Evolutionary conservation across 2,329 filamentous ascomycete species (phyloP), one percentile per base, ranked within the genome.

Genomic region (Trichoderma sp.): DNA sequence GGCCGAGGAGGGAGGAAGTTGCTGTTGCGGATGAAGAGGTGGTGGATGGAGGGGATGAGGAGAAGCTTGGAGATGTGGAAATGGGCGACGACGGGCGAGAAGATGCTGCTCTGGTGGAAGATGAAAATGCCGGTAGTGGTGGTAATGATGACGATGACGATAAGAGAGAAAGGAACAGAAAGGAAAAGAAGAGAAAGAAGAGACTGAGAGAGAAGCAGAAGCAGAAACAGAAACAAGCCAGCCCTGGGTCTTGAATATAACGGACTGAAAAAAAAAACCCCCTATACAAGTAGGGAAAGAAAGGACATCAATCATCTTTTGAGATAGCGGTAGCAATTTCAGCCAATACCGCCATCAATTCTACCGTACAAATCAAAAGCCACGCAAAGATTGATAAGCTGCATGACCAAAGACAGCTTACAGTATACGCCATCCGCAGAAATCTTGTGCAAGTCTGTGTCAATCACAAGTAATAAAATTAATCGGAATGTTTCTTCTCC

Each of bases 11-110:
- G 72, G 34, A 32, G 28, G 14, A 28, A 18, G 56, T 28, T 3
- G 32, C 13, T 3, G 46, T 24, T 14, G 59, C 18, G n/a, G 43
- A 24, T 6, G 28, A 2, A 24, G 34, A 43, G 32, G 49, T 28
- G 18, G n/a, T 37, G n/a, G 26, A 66, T 13, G 26, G 11, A 5
- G 30, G 16, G 32, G 32, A 21, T 2, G 30, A 28, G 24, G 24
- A 34, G 13, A 26, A 34, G 5, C 24, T 16, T 26, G 63, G 2
- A 34, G 39, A 34, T 51, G 71, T 69, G 26, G 75, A 78, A 70
- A 77, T 76, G 65, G 78, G 78, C 68, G 77, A 76, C 49, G 77
- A 76, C 13, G 59, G 68, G 30, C 14, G n/a, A 46, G 43, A 39
- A 18, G 61, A 21, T 6, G 49, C 32, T 28, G 68, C 10, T 51